Conservation (phyloP, 805 yeast species). For the Starmerella sirachaensis region DNA sequence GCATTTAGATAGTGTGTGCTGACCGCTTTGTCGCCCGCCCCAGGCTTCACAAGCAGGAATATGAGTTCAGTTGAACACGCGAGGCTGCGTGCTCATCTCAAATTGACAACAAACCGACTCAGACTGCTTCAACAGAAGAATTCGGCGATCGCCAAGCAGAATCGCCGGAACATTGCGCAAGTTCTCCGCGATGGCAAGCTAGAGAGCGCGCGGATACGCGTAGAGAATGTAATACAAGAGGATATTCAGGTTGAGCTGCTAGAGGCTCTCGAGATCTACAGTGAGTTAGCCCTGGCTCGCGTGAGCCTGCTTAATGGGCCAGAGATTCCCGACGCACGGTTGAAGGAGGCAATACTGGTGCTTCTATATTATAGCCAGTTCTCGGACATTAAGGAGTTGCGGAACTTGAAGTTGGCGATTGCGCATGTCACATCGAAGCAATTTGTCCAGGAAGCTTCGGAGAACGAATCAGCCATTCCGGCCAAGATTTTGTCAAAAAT, state of each 20-base stretch:
- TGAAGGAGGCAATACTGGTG: slow-evolving; percentile 63
- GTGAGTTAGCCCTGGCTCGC: slow-evolving; percentile 70
- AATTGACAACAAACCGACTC: slow-evolving; percentile 61
- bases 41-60: no score
- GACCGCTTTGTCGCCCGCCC: no score
- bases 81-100: slow-evolving; percentile 19
- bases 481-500: slow-evolving; percentile 55
- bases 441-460: slow-evolving; percentile 44
- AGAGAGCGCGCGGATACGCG: slow-evolving; percentile 69
- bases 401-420: slow-evolving; percentile 48
- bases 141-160: slow-evolving; percentile 62
- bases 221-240: slow-evolving; percentile 72
- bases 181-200: slow-evolving; percentile 59
- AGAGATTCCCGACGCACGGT: slow-evolving; percentile 22
- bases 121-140: slow-evolving; percentile 64
- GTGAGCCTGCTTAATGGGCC: slow-evolving; percentile 41
- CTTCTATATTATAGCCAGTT: slow-evolving; percentile 58
- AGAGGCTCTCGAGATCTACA: slow-evolving; percentile 68
- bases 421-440: slow-evolving; percentile 56
- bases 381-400: slow-evolving; percentile 65
- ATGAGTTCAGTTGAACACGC: slow-evolving; percentile 15
- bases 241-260: slow-evolving; percentile 69
- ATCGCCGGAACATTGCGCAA: slow-evolving; percentile 58
- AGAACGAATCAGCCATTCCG: slow-evolving; percentile 47
- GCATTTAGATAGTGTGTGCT: no score